These are phyloP conservation scores for Saprolegnia diclina DNA, from an alignment of 352 stramenopile genomes.

Conservation along the genomic window DNA sequence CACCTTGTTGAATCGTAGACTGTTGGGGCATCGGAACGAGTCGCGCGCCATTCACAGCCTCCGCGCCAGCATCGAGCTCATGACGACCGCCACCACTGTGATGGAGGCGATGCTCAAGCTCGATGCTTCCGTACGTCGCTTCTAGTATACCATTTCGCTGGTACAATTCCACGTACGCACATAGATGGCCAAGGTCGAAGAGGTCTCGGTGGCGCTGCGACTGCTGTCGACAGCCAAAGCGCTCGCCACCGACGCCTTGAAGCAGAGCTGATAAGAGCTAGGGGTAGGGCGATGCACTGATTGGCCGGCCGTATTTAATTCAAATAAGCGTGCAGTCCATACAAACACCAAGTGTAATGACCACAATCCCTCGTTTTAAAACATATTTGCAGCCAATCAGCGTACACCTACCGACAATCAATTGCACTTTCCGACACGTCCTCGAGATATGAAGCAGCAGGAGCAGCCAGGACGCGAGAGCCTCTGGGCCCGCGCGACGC, in stretches of 20 bases:
- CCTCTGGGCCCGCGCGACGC: not conserved
- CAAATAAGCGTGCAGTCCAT: not conserved
- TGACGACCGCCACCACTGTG: not conserved
- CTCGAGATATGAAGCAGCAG: too few relatives aligned
- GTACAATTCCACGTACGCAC: too few relatives aligned
- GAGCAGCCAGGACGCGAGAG: not conserved
- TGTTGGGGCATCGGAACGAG: not conserved
- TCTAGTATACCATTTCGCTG: not conserved
- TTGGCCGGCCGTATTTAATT: too few relatives aligned
- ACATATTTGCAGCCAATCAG: not conserved
- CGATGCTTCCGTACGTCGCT: not conserved
- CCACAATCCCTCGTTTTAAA: not conserved
- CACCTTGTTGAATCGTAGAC: not conserved
- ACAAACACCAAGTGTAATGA: not conserved
- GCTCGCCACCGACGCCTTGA: too few relatives aligned
- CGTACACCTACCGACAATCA: too few relatives aligned
- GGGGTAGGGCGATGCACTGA: too few relatives aligned
- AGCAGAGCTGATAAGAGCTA: too few relatives aligned
- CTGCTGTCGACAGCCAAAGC: not conserved
- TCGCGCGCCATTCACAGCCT: not conserved
- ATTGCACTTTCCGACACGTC: not conserved
- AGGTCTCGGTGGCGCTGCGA: conserved; percentile 5
- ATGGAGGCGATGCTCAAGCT: not conserved
- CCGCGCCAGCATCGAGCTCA: not conserved
- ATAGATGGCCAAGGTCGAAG: not conserved